Percentiles rank a stretch among this genome's conserved stretches.
phyloP scores from a whole-genome alignment of 1,139 yeast species.

The Arxiozyma slooffiae region DNA sequence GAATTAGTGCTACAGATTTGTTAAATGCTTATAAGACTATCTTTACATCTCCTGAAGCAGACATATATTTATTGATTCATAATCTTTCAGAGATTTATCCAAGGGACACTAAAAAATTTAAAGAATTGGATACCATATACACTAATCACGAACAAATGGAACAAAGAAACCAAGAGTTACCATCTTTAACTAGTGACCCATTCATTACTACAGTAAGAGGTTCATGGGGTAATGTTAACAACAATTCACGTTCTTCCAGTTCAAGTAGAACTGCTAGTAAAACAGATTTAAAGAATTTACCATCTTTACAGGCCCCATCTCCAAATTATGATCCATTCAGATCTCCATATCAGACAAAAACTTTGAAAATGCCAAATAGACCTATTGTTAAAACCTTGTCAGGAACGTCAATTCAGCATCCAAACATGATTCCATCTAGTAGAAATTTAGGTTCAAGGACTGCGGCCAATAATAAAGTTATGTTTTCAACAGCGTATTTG shows the following conservation, averaged over 20 bases:
- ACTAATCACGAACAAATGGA: constrained; percentile 23
- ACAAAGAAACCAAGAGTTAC: constrained; percentile 37
- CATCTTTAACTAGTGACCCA: constrained; percentile 40
- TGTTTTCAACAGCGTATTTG: constrained; percentile 6
- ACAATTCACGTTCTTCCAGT: constrained; percentile 2
- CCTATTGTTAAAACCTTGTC: constrained; percentile 5
- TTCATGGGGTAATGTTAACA: constrained; percentile 20
- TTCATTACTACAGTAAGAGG: constrained; percentile 19
- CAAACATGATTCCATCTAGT: neutral
- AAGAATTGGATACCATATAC: constrained; percentile 30
- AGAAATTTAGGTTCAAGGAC: neutral
- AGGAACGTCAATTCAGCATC: constrained; percentile 1
- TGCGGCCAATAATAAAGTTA: constrained; percentile 7
- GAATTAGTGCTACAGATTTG: constrained; percentile 43
- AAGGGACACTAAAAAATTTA: constrained; percentile 29
- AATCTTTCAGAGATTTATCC: constrained; percentile 52
- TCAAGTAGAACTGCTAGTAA: constrained; percentile 11
- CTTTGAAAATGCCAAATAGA: neutral
- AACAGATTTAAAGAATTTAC: constrained; percentile 18
- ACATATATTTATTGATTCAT: constrained; percentile 43
- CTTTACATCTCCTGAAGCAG: constrained; percentile 39
- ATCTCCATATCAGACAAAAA: constrained; percentile 9
- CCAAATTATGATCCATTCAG: constrained; percentile 19
- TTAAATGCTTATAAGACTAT: constrained; percentile 42
- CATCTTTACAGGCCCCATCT: constrained; percentile 20